Conservation (phyloP, 805 yeast genomes). For the Starmerella kuoi region DNA sequence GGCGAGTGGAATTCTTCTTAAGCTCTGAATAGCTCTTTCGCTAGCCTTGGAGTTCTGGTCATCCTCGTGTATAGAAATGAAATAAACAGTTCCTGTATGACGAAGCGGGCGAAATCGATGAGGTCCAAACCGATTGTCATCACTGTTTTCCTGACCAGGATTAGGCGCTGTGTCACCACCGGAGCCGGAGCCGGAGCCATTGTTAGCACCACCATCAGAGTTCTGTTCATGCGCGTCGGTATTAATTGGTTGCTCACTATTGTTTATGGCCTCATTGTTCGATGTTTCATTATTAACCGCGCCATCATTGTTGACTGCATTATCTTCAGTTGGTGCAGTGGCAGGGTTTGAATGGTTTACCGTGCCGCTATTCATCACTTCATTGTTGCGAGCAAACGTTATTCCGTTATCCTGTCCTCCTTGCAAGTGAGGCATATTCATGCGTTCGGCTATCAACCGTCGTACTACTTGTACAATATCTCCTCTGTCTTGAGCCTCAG, state of each 20-base stretch:
- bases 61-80: conserved; percentile 7
- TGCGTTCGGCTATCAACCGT: no score
- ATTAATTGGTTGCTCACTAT: background rate
- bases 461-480: no score
- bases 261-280: no score
- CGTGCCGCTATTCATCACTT: no score
- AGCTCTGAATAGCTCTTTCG: conserved; percentile 8
- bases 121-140: background rate
- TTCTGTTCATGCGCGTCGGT: background rate
- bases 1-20: conserved; percentile 4
- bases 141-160: background rate
- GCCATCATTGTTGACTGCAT: no score
- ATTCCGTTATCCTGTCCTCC: no score
- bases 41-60: conserved; percentile 3
- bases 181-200: background rate
- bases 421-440: no score
- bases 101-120: background rate
- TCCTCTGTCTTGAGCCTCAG: no score
- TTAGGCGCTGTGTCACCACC: background rate
- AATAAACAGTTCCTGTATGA: background rate
- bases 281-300: no score
- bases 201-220: background rate
- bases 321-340: no score
- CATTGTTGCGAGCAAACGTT: no score
- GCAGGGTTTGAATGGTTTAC: no score